Evolutionary conservation across 306 rosid species (phyloP).

Genomic region (Corylus americana): DNA sequence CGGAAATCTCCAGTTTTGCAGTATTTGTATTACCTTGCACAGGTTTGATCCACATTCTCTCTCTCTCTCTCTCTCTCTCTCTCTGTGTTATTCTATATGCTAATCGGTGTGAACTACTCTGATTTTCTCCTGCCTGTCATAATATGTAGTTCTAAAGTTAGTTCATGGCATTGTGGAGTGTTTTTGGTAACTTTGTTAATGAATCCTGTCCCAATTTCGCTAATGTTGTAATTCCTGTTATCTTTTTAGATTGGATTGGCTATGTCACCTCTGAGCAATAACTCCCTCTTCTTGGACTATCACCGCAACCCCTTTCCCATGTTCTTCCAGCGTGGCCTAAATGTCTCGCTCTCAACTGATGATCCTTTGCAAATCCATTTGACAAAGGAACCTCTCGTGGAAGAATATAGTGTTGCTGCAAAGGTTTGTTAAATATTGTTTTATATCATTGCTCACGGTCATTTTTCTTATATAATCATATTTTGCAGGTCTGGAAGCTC

Average conservation of each 20-base stretch:
- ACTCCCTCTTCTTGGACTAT: constrained; percentile 84
- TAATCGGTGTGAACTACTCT: neutral
- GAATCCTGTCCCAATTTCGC: constrained; percentile 18
- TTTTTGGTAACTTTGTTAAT: neutral
- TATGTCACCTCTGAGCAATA: constrained; percentile 88
- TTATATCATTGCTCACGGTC: neutral
- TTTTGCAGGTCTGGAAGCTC: constrained; percentile 81
- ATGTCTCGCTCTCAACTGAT: constrained; percentile 80
- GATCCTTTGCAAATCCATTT: constrained; percentile 66
- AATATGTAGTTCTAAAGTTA: constrained; percentile 1
- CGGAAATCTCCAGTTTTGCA: constrained; percentile 85
- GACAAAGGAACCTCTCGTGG: constrained; percentile 53
- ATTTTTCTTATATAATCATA: constrained; percentile 4
- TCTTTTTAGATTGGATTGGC: constrained; percentile 62
- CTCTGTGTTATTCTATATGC: neutral
- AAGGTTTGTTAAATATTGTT: constrained; percentile 30
- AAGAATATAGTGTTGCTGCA: constrained; percentile 56
- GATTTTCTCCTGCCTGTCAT: neutral
- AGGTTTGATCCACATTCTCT: constrained; percentile 46
- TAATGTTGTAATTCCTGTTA: constrained; percentile 11
- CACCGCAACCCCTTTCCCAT: constrained; percentile 78
- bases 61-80: neutral
- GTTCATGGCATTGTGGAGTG: neutral
- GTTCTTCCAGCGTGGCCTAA: constrained; percentile 83
- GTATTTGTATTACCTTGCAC: constrained; percentile 81